Base-by-base conservation (phyloP, 2,329 filamentous ascomycete genomes). In the Hysterium pulicare region DNA sequence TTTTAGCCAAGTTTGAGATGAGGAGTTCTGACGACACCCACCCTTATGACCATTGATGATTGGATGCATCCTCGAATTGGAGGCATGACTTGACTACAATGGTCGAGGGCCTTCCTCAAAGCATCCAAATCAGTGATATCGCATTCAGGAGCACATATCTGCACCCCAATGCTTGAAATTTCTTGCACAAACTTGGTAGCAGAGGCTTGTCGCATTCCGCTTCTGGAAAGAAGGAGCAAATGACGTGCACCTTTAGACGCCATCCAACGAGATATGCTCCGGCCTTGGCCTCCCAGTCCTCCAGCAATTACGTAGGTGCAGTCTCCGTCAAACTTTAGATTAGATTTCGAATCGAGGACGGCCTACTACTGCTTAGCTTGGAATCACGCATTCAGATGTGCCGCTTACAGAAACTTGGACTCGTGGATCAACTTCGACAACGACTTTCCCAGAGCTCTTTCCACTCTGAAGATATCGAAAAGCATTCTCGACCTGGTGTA, bases 391-490 rank as follows among this genome's bases (percentile, higher is more conserved):
- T 15, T 33, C 8, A 17, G 8, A 33, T 33, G 31, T 36, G 15
- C 17, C 5, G 19, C 33, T 36, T 22, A 36, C 33, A 17, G 10
- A 23, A 31, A 39, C 37, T n/a, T 17, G 11, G 13, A 10, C 5
- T 8, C 19, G n/a, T 9, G 9, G 6, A 17, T 31, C 26, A 8
- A 23, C 24, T 22, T 23, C 26, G 2, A 53, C 17, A 2, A 53
- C 44, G 2, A 51, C 34, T 24, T 51, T 51, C 2, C 50, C 50
- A 4, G 38, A 35, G 20, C 44, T 46, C 3, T 47, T 38, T 6
- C 48, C 48, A 11, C 40, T 39, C 13, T 49, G 42, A 3, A 53
- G 23, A 16, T 42, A 36, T 21, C 48, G 34, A 20, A 51, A 40
- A 1, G 48, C 46, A 1, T 31, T 15, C 15, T 50, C 47, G 3